A percentile compares a stretch with the other conserved stretches of the same genome.
phyloP scores from a whole-genome alignment of 2,329 filamentous ascomycete genomes.

The Bimuria novae-zelandiae region DNA sequence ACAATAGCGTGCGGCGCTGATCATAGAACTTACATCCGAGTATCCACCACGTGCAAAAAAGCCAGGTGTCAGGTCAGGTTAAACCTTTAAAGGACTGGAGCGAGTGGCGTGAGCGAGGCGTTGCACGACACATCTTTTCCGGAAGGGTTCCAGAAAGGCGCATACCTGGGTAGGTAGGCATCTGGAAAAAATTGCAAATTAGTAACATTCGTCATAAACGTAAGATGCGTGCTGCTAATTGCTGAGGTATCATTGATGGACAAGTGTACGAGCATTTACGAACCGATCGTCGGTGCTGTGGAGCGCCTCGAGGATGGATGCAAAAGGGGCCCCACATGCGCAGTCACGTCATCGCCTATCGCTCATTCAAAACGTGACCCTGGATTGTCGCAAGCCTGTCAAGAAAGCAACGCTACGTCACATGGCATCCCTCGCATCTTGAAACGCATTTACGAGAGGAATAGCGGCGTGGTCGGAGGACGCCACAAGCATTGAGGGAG shows the following conservation, averaged over 20 bases:
- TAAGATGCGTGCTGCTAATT: too few species aligned
- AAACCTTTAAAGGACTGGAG: too few species aligned
- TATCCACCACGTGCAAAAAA: too few species aligned
- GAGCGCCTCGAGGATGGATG: background rate
- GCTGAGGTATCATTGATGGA: background rate
- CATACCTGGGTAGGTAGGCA: too few species aligned
- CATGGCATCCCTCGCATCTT: background rate
- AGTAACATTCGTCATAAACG: background rate
- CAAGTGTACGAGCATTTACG: background rate
- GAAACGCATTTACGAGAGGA: conserved; percentile 1
- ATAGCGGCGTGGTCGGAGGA: background rate
- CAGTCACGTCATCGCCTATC: background rate
- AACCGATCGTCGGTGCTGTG: background rate
- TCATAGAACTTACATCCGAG: too few species aligned
- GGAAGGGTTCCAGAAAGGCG: too few species aligned
- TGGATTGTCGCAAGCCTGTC: background rate
- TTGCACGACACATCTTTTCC: too few species aligned
- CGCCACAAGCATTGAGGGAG: background rate
- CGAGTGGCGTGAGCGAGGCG: background rate
- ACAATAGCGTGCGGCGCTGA: too few species aligned
- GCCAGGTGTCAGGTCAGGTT: too few species aligned
- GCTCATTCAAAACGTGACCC: too few species aligned
- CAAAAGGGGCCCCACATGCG: background rate
- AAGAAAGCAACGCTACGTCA: background rate
- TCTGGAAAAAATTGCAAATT: background rate